Evolutionary conservation across 306 rosid species (phyloP), one percentile per base, ranked within the genome.

Genomic region (Psophocarpus tetragonolobus): DNA sequence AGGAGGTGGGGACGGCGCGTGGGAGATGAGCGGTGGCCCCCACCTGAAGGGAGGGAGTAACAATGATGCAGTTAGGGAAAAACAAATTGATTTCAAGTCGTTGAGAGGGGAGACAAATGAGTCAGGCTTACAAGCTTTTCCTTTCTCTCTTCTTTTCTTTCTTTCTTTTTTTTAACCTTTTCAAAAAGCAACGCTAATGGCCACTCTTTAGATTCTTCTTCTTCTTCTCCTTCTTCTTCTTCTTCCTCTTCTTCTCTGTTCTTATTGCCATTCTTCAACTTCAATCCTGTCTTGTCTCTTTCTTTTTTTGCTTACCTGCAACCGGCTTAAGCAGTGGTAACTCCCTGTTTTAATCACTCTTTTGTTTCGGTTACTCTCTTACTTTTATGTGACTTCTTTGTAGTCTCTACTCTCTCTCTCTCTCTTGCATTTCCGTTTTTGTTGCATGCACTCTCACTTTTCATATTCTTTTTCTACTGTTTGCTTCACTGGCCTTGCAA

Each of bases 91-190:
- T 80, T 82, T 82, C 83, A 81, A 83, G 85, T 81, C 87, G 90
- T 84, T 85, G 87, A 41, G 84, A 80, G 62, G 73, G 86, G 86
- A 84, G 91, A 90, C 91, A 90, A 81, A 61, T 79, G 72, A 86
- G 92, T 81, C 94, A 76, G 91, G 70, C 15, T 74, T 68, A 72
- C 58, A 68, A 68, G 24, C 21, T 44, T 81, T 44, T 76, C n/a
- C 30, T 26, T 38, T 61, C 69, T 73, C 57, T 45, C 17, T 4
- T 39, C 33, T 36, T 35, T 54, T 56, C 42, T n/a, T 20, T 15
- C 35, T 62, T 35, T 6, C 11, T 47, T 36, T 29, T 45, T 36
- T 50, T 69, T 3, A 33, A 48, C 85, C 87, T 84, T 89, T 90
- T 85, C 72, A 65, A 8, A 90, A 92, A 90, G 93, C 84, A 69